These are phyloP conservation scores for Boletus eberwhitei DNA, from an alignment of 768 basidiomycete genomes.

Conservation along the genomic window DNA sequence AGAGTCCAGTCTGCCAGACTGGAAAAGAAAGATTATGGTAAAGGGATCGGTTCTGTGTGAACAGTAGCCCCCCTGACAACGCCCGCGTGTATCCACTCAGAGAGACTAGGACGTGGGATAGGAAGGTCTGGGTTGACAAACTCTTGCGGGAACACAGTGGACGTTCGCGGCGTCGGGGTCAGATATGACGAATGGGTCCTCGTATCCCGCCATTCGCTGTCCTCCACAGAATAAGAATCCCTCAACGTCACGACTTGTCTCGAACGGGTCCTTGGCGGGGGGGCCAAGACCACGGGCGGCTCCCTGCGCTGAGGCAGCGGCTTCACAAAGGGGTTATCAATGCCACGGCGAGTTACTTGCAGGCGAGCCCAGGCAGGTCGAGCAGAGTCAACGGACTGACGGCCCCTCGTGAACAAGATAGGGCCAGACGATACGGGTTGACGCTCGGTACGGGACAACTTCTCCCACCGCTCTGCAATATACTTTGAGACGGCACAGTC, in stretches of 20 bases:
- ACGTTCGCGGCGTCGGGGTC: slow-evolving; percentile 13
- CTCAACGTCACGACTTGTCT: slow-evolving; percentile 15
- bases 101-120: slow-evolving; percentile 49
- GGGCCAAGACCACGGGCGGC: slow-evolving; percentile 24
- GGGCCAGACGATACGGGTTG: slow-evolving; percentile 17
- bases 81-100: slow-evolving; percentile 54
- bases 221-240: slow-evolving; percentile 36
- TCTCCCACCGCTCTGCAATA: slow-evolving; percentile 32
- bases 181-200: slow-evolving; percentile 13
- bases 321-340: slow-evolving; percentile 51
- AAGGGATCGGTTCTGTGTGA: slow-evolving; percentile 16
- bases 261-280: slow-evolving; percentile 31
- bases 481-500: slow-evolving; percentile 28
- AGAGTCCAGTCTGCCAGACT: slow-evolving; percentile 3
- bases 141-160: slow-evolving; percentile 38
- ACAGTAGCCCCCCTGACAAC: slow-evolving; percentile 25
- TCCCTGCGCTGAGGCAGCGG: slow-evolving; percentile 22
- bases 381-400: slow-evolving; percentile 21
- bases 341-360: slow-evolving; percentile 45
- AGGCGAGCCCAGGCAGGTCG: slow-evolving; percentile 51
- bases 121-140: slow-evolving; percentile 51
- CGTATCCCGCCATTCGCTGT: slow-evolving; percentile 27
- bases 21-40: slow-evolving; percentile 9
- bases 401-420: slow-evolving; percentile 14
- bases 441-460: slow-evolving; percentile 21